These are phyloP conservation scores for Astrothelium subdiscretum DNA, from an alignment of 495 filamentous ascomycete genomes.

Conservation along the genomic window DNA sequence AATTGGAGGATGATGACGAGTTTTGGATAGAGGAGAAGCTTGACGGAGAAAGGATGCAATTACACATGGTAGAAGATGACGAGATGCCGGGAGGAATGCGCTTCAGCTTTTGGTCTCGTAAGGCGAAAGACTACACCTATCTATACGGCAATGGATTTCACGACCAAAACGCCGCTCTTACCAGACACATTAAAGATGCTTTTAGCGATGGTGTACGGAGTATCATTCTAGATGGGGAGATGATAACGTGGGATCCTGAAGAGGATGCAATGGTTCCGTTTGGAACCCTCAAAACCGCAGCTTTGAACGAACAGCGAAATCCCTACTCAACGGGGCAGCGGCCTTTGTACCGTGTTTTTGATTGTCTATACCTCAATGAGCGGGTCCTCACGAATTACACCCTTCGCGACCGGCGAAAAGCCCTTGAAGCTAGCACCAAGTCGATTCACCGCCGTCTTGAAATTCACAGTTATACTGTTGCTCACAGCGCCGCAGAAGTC, in stretches of 20 bases:
- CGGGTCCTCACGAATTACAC: slow-evolving; percentile 67
- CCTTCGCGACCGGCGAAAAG: slow-evolving; percentile 67
- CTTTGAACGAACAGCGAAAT: slow-evolving; percentile 68
- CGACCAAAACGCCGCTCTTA: slow-evolving; percentile 67
- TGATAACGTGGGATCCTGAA: slow-evolving; percentile 97
- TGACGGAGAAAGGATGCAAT: slow-evolving; percentile 92
- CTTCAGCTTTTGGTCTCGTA: slow-evolving; percentile 90
- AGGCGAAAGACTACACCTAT: slow-evolving; percentile 94
- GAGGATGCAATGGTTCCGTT: slow-evolving; percentile 77
- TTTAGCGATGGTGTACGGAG: slow-evolving; percentile 70
- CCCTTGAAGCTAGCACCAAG: slow-evolving; percentile 54
- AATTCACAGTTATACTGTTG: slow-evolving; percentile 62
- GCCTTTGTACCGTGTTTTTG: slow-evolving; percentile 80
- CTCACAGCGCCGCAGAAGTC: slow-evolving; percentile 55
- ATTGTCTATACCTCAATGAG: slow-evolving; percentile 83
- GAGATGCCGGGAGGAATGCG: slow-evolving; percentile 52
- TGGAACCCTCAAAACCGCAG: slow-evolving; percentile 87
- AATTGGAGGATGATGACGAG: slow-evolving; percentile 54
- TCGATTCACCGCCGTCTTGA: slow-evolving; percentile 66
- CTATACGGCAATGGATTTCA: slow-evolving; percentile 72
- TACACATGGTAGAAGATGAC: slow-evolving; percentile 76
- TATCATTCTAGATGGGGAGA: slow-evolving; percentile 91
- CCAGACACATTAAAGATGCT: slow-evolving; percentile 64
- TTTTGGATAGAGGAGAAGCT: slow-evolving; percentile 99
- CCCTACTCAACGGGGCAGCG: slow-evolving; percentile 58